Evolutionary conservation across 768 basidiomycete genomes (phyloP), one percentile per base, ranked within the genome.

Genomic region (Podaxis pistillaris): DNA sequence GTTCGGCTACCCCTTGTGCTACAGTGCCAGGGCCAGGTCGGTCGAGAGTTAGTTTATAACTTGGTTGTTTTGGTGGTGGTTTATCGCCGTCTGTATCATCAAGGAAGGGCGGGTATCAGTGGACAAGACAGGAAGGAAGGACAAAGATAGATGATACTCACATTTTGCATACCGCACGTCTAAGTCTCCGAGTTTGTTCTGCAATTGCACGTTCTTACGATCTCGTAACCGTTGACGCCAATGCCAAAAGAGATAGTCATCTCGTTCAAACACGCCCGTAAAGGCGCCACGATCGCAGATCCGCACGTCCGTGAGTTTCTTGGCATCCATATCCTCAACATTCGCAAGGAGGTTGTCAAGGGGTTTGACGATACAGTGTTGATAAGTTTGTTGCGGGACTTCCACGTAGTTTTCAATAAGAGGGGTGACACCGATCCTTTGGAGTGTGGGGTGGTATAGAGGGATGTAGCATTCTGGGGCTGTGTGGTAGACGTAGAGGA

Each of bases 361-460:
- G 9, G 63, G 65, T 13, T 62, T 49, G 68, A 83, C 71, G 30
- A 83, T 75, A 22, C 79, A 79, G 22, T 71, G 68, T 4, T 69
- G 65, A 51, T 78, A 81, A 49, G 80, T 69, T 26, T 71, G 72
- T 8, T 64, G 57, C 1, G 80, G 81, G 2, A 79, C 78, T 1
- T 66, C 69, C 9, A 76, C 70, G 6, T 69, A 40, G 26, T 79
- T 71, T 22, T 80, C 81, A 41, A 73, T 71, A 36, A 73, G 66
- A n/a, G 81, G 81, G 19, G 75, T 70, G 56, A 83, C 76, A 38
- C 79, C 80, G 17, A 83, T 80, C n/a, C 76, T 74, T 44, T 70
- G 66, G 2, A 83, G 64, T 0, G 74, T 66, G 1, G 77, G 74
- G 57, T 82, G 80, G n/a, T 70, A 72, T 6, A 69, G 65, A 0